These are phyloP conservation scores for Alternaria metachromatica DNA, from an alignment of 2,329 filamentous ascomycete species.

Conservation along the genomic window DNA sequence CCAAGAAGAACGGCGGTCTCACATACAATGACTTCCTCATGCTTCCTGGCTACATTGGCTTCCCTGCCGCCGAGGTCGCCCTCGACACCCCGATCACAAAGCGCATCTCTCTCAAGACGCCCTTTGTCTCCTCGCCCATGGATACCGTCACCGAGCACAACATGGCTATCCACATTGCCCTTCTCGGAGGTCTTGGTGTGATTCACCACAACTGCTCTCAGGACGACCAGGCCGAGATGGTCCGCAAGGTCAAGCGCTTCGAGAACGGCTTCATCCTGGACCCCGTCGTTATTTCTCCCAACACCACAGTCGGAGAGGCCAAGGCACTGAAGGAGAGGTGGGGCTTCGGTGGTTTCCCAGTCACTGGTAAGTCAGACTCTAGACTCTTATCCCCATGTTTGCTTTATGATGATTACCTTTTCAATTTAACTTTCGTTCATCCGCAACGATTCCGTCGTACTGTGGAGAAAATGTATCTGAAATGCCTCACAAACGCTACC, in stretches of 20 bases:
- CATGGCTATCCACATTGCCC: slow-evolving; percentile 98
- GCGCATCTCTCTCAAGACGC: slow-evolving; percentile 93
- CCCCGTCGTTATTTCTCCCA: slow-evolving; percentile 86
- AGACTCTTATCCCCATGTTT: slow-evolving; percentile 11
- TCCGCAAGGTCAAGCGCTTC: slow-evolving; percentile 97
- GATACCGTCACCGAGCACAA: slow-evolving; percentile 99
- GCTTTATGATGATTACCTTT: slow-evolving; percentile 77
- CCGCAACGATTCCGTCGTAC: slow-evolving; percentile 87
- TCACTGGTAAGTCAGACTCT: slow-evolving; percentile 78
- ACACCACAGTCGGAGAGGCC: slow-evolving; percentile 88
- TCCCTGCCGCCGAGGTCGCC: slow-evolving; percentile 85
- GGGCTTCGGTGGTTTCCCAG: slow-evolving; percentile 98
- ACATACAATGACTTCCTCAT: slow-evolving; percentile 99
- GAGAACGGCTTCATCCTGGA: slow-evolving; percentile 99
- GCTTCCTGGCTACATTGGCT: slow-evolving; percentile 97
- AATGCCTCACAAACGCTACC: slow-evolving; percentile 17
- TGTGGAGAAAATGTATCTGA: slow-evolving; percentile 76
- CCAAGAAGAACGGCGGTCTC: slow-evolving; percentile 87
- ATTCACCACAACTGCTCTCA: slow-evolving; percentile 99
- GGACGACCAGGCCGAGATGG: slow-evolving; percentile 97
- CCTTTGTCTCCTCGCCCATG: slow-evolving; percentile 98
- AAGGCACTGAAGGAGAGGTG: slow-evolving; percentile 95
- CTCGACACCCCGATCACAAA: slow-evolving; percentile 95
- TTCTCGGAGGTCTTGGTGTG: slow-evolving; percentile 87
- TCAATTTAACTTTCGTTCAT: slow-evolving; percentile 99